A percentile compares a stretch with the other conserved stretches of the same genome.
Conservation (phyloP, 169 alveolate genomes). For the Cryptosporidium ubiquitum region DNA sequence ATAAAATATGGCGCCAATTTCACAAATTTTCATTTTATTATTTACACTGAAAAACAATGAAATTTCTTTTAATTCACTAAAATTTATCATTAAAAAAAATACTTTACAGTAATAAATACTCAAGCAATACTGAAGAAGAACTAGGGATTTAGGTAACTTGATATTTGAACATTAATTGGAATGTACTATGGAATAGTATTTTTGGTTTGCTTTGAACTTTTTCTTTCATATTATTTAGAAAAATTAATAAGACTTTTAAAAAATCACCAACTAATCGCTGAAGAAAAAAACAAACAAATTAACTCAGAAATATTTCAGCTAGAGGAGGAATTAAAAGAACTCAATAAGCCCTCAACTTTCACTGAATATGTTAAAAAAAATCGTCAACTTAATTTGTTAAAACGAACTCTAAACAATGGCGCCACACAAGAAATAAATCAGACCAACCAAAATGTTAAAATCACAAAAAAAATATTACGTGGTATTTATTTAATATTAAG, state of each 20-base stretch:
- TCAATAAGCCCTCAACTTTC: slow-evolving; percentile 61
- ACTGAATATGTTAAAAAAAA: slow-evolving; percentile 51
- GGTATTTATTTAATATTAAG: neutral
- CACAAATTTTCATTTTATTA: neutral
- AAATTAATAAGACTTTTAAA: neutral
- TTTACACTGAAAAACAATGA: neutral
- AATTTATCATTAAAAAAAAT: neutral
- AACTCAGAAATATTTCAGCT: neutral
- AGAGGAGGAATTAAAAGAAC: slow-evolving; percentile 42
- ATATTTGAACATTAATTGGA: neutral
- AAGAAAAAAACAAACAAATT: neutral
- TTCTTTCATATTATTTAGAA: neutral
- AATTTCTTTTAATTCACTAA: neutral
- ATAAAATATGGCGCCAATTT: slow-evolving; percentile 3
- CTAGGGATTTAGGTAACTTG: neutral
- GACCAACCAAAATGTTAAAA: neutral
- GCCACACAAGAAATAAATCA: neutral
- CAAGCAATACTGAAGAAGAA: neutral
- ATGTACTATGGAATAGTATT: neutral
- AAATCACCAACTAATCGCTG: neutral
- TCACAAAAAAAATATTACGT: neutral
- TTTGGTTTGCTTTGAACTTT: neutral
- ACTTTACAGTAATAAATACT: neutral
- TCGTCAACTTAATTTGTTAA: slow-evolving; percentile 21
- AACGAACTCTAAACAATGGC: neutral